These are phyloP conservation scores for Colletotrichum navitas DNA, from an alignment of 2,329 filamentous ascomycete genomes.

Conservation along the genomic window DNA sequence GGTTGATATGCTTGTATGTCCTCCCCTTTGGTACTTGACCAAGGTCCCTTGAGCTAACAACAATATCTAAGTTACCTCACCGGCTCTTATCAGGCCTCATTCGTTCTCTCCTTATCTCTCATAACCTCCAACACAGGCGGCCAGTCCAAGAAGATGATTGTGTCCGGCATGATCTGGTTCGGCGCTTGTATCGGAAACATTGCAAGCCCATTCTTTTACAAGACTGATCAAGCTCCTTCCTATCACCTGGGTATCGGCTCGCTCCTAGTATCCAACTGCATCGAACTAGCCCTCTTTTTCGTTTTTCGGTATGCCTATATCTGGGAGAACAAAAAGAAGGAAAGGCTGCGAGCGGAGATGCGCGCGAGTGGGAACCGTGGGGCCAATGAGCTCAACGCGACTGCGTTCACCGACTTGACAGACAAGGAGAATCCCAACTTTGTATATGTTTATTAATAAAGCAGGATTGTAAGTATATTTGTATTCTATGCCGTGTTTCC, in stretches of 20 bases:
- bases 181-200: conserved; percentile 73
- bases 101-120: conserved; percentile 57
- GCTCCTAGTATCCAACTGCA: conserved; percentile 56
- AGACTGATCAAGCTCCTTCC: conserved; percentile 60
- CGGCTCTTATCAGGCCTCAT: conserved; percentile 56
- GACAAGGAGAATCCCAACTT: conserved; percentile 59
- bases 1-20: conserved; percentile 66
- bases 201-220: conserved; percentile 73
- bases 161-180: conserved; percentile 71
- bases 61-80: conserved; percentile 49
- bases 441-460: conserved; percentile 53
- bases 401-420: conserved; percentile 57
- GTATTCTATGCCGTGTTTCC: too few species aligned
- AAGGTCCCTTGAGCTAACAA: not conserved
- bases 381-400: conserved; percentile 51
- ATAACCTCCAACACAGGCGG: conserved; percentile 65
- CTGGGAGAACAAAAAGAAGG: conserved; percentile 56
- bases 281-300: conserved; percentile 55
- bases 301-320: conserved; percentile 54
- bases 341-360: conserved; percentile 50
- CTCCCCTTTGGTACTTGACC: not conserved
- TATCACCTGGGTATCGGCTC: conserved; percentile 57
- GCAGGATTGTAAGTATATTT: rapidly evolving
- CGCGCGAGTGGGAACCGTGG: conserved; percentile 45
- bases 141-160: conserved; percentile 74